These are phyloP conservation scores for Coniferiporia sulphurascens DNA, from an alignment of 1,284 basidiomycete genomes.

Conservation along the genomic window DNA sequence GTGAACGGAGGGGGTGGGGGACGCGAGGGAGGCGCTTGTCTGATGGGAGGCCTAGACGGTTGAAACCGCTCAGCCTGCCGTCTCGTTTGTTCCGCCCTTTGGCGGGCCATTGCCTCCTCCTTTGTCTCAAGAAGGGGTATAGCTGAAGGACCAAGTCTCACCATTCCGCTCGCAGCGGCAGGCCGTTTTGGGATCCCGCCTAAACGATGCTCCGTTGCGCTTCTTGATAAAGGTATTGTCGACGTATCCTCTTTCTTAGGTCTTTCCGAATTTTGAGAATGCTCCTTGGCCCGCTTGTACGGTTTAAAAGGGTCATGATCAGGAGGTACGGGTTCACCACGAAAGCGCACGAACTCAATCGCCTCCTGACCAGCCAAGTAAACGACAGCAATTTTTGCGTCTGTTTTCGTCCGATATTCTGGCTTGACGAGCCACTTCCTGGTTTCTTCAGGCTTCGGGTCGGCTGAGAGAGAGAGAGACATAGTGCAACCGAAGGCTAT, in stretches of 20 bases:
- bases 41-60: not conserved
- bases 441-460: conserved; percentile 27
- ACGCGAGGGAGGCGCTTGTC: not conserved
- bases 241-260: not conserved
- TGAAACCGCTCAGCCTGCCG: not conserved
- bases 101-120: conserved; percentile 11
- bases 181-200: not conserved
- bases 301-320: conserved; percentile 27
- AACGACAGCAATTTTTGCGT: conserved; percentile 54
- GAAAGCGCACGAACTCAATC: conserved; percentile 52
- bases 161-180: conserved; percentile 2
- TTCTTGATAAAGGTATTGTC: not conserved
- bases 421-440: conserved; percentile 40
- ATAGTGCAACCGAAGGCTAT: conserved; percentile 53
- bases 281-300: conserved; percentile 5
- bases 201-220: not conserved
- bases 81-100: not conserved
- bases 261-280: not conserved
- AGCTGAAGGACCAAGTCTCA: conserved; percentile 1
- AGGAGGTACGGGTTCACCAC: conserved; percentile 35
- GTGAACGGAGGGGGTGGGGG: not conserved
- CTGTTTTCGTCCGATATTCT: conserved; percentile 50
- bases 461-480: conserved; percentile 34
- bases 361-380: conserved; percentile 44
- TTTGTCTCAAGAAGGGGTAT: conserved; percentile 11